Evolutionary conservation across 1,139 yeast genomes (phyloP).

Genomic region (Zygosaccharomyces sapae): DNA sequence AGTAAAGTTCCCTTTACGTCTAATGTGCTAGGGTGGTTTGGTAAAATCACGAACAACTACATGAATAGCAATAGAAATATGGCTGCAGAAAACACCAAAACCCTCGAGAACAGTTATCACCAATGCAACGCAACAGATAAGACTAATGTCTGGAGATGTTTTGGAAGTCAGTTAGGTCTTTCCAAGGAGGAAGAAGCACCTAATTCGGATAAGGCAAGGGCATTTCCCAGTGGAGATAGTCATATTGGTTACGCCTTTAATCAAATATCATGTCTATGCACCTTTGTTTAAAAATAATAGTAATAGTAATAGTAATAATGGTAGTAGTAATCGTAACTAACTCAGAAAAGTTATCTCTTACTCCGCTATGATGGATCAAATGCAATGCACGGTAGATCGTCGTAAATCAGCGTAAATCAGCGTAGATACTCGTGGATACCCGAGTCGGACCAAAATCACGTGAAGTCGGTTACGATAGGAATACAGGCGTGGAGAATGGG

Average conservation of each 20-base stretch:
- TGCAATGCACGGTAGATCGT: background rate
- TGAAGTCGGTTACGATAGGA: too few relatives aligned
- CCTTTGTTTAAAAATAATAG: too few relatives aligned
- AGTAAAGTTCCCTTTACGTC: background rate
- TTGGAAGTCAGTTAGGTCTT: slow-evolving; percentile 1
- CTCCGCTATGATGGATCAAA: background rate
- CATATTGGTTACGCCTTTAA: slow-evolving; percentile 2
- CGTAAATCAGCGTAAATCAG: background rate
- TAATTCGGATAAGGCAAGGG: background rate
- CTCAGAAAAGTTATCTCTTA: too few relatives aligned
- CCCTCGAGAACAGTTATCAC: too few relatives aligned
- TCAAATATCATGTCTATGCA: too few relatives aligned
- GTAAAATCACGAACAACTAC: background rate
- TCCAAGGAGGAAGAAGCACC: background rate
- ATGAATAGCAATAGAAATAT: background rate
- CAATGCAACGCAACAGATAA: too few relatives aligned
- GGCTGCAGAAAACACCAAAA: background rate
- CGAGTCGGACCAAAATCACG: background rate
- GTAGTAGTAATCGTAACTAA: too few relatives aligned
- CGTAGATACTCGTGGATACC: background rate
- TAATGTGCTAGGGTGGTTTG: background rate
- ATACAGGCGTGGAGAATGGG: too few relatives aligned
- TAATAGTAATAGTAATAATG: too few relatives aligned
- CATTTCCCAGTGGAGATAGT: background rate
- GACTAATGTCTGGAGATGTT: background rate